Evolutionary conservation across 1,139 yeast species (phyloP).

Genomic region (Neolecta irregularis): DNA sequence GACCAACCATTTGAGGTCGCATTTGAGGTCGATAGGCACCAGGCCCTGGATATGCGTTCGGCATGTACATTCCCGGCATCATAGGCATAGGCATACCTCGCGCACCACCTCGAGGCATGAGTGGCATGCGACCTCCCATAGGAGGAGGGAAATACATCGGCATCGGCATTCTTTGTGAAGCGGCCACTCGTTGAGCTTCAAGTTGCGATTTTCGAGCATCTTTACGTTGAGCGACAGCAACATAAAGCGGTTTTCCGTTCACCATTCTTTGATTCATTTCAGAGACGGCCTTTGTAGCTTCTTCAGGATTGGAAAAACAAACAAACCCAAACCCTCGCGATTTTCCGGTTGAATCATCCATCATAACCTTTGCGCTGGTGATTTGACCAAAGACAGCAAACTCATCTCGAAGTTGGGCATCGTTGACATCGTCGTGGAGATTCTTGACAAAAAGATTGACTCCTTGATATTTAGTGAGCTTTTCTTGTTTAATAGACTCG

Average conservation of each 20-base stretch:
- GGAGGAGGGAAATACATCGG: slow-evolving; percentile 67
- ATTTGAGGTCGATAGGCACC: slow-evolving; percentile 20
- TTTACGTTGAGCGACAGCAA: slow-evolving; percentile 97
- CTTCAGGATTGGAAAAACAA: slow-evolving; percentile 95
- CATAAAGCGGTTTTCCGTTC: slow-evolving; percentile 91
- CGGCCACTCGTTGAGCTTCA: slow-evolving; percentile 95
- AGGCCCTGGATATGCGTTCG: slow-evolving; percentile 41
- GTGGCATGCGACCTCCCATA: slow-evolving; percentile 54
- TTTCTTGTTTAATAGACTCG: slow-evolving; percentile 86
- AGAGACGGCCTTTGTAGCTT: slow-evolving; percentile 95
- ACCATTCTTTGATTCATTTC: slow-evolving; percentile 98
- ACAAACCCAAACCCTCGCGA: slow-evolving; percentile 98
- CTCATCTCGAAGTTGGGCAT: slow-evolving; percentile 82
- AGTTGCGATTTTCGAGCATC: slow-evolving; percentile 95
- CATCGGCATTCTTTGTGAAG: slow-evolving; percentile 80
- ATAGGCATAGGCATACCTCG: slow-evolving; percentile 75
- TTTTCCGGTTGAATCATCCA: slow-evolving; percentile 76
- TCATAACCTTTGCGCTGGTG: slow-evolving; percentile 92
- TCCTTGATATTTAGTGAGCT: slow-evolving; percentile 90
- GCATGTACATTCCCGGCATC: slow-evolving; percentile 48
- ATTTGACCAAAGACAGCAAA: slow-evolving; percentile 87
- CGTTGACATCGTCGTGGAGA: slow-evolving; percentile 84
- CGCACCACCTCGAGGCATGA: slow-evolving; percentile 48
- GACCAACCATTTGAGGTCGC: slow-evolving; percentile 5
- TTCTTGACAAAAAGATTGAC: slow-evolving; percentile 93